Percentiles rank a stretch among this genome's conserved stretches.
Conservation (phyloP, 257 asterid species). For the Linaria vulgaris region DNA sequence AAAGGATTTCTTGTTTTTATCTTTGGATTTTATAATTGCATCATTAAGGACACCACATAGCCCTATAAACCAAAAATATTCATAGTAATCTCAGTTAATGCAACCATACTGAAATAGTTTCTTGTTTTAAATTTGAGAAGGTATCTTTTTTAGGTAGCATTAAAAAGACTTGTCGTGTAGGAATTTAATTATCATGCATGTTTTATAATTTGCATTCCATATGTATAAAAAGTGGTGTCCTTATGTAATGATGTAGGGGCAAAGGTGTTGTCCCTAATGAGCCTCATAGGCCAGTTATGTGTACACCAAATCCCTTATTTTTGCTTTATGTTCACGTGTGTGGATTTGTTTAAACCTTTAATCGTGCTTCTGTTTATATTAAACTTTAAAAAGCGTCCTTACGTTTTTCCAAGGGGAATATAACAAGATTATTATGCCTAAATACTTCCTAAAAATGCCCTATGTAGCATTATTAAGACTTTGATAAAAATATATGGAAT, state of each 20-base stretch:
- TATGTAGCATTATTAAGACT: no score
- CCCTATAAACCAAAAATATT: not conserved
- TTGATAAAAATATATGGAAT: no score
- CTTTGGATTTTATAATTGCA: conserved; percentile 22
- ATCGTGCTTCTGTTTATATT: not conserved
- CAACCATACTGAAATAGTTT: conserved; percentile 16
- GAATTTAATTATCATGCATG: conserved; percentile 2
- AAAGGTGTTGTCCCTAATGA: conserved; percentile 25
- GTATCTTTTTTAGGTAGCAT: conserved; percentile 9
- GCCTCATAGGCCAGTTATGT: conserved; percentile 19
- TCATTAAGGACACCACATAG: conserved; percentile 30
- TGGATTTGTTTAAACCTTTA: not conserved
- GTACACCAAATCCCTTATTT: conserved; percentile 19
- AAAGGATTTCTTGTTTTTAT: conserved; percentile 33
- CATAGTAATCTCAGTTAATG: conserved; percentile 27
- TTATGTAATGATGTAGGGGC: conserved; percentile 31
- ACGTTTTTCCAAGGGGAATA: no score
- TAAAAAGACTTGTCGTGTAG: not conserved
- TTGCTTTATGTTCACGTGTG: conserved; percentile 10
- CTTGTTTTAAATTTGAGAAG: no score
- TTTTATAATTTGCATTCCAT: conserved; percentile 31
- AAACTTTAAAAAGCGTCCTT: not conserved
- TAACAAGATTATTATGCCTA: no score
- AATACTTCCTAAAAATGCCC: no score
- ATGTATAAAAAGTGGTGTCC: conserved; percentile 33